Base-by-base conservation (phyloP, 495 filamentous ascomycete genomes). In the Thozetella sp. region DNA sequence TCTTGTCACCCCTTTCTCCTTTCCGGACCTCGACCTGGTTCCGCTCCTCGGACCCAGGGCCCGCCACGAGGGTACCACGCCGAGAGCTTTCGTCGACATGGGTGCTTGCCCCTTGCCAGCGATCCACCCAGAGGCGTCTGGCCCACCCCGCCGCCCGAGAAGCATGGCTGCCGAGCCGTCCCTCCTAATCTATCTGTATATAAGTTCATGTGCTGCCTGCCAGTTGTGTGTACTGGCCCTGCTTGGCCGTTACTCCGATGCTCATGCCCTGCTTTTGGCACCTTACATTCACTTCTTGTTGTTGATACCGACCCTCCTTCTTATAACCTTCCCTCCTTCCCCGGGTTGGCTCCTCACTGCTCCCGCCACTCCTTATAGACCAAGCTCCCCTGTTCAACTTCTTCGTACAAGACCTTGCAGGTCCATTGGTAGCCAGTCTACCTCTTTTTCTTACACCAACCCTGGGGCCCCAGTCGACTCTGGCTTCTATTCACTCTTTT, bases 101-200 rank as follows among this genome's bases (percentile, higher is more conserved):
- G 43, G 9, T 10, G 43, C 11, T 19, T 48, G n/a, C 11, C 43
- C 43, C 43, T n/a, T 48, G 43, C 11, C 43, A 19, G 43, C n/a
- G 43, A 48, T 48, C 43, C 43, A 48, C 43, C 43, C 4, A 15
- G 9, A 15, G 43, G 43, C 20, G 43, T n/a, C n/a, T 10, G 43
- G 43, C 43, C 43, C 43, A 19, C 11, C 43, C 3, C n/a, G 4
- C 20, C 43, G 4, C n/a, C 43, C 10, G n/a, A n/a, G 43, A 19
- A 20, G 20, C 15, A 10, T 48, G n/a, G 43, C 10, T 48, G 43
- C 43, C 43, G 43, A 48, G 43, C 43, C 43, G 43, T n/a, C 43
- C 43, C 43, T 48, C 43, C 43, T 48, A 48, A 48, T 48, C 43
- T 48, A 48, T 19, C 43, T 48, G 43, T 48, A 48, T 48, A 48